phyloP scores from a whole-genome alignment of 352 stramenopile genomes.

The Blastocystis sp. region DNA sequence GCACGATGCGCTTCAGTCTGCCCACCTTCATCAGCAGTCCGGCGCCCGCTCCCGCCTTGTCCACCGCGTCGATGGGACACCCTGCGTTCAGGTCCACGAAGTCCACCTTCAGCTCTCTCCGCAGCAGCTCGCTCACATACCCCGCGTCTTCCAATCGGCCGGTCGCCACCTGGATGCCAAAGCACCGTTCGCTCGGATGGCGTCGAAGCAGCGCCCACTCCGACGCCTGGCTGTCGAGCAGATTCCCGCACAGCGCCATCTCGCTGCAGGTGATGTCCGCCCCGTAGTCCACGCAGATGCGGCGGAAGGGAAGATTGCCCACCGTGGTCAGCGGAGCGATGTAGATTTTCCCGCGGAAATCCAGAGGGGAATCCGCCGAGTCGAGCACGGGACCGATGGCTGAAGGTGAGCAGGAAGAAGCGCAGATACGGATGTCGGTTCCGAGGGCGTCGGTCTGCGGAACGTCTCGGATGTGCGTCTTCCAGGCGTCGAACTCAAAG shows the following conservation, averaged over 20 bases:
- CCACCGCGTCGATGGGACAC: conserved; percentile 93
- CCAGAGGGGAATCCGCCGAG: background rate
- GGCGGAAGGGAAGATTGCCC: conserved; percentile 91
- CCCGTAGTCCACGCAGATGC: conserved; percentile 84
- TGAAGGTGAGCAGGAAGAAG: background rate
- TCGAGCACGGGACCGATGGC: background rate
- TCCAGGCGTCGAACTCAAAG: background rate
- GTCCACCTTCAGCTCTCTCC: conserved; percentile 83
- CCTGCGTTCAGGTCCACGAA: conserved; percentile 99
- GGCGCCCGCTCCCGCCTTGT: conserved; percentile 76
- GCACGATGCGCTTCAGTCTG: conserved; percentile 81
- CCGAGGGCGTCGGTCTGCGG: background rate
- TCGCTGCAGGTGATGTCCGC: conserved; percentile 98
- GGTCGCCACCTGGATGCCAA: conserved; percentile 92
- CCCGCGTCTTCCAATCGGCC: conserved; percentile 85
- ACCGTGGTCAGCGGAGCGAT: conserved; percentile 96
- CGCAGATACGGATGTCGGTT: background rate
- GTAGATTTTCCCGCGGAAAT: conserved; percentile 85
- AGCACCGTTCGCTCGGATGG: conserved; percentile 90
- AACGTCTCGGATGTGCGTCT: background rate
- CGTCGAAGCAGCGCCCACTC: conserved; percentile 94
- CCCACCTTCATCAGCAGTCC: conserved; percentile 85
- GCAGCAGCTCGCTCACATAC: conserved; percentile 82
- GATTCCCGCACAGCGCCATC: conserved; percentile 87
- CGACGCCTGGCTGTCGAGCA: conserved; percentile 84